Conservation (phyloP, 805 yeast genomes). For the Metschnikowia arizonensis region DNA sequence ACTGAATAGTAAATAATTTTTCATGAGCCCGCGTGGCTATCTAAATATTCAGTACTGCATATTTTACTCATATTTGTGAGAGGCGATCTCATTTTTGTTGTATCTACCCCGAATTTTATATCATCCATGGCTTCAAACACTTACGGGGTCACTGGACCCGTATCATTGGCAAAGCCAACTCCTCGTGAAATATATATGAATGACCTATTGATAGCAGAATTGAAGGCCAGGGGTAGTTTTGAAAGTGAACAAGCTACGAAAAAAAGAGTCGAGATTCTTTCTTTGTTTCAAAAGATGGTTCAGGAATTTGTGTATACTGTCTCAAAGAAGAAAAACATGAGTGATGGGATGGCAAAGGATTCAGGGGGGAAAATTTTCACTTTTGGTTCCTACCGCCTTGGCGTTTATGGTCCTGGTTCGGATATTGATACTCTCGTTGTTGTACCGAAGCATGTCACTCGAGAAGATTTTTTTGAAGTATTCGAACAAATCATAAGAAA, state of each 20-base stretch:
- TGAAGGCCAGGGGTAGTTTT: constrained; percentile 80
- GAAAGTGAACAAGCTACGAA: constrained; percentile 82
- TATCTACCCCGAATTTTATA: not conserved
- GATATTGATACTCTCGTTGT: constrained; percentile 97
- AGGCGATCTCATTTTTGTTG: not conserved
- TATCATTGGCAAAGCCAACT: constrained; percentile 74
- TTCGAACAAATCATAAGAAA: constrained; percentile 66
- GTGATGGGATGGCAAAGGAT: constrained; percentile 95
- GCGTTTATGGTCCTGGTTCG: constrained; percentile 97
- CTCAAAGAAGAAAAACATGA: constrained; percentile 80
- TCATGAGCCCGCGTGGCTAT: not conserved
- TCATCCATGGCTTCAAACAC: constrained; percentile 1
- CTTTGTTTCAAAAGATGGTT: constrained; percentile 65
- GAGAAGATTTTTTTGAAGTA: constrained; percentile 84
- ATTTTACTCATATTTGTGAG: constrained; percentile 9
- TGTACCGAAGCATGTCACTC: constrained; percentile 89
- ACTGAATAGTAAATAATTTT: constrained; percentile 44
- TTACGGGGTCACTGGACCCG: constrained; percentile 42
- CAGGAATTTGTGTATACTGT: constrained; percentile 82
- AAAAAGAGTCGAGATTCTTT: constrained; percentile 72
- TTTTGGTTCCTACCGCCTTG: constrained; percentile 88
- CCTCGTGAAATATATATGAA: constrained; percentile 73
- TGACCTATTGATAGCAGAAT: constrained; percentile 70
- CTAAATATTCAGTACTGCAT: not conserved
- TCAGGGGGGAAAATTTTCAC: constrained; percentile 98